phyloP scores from a whole-genome alignment of 2,329 filamentous ascomycete genomes.

The Paecilomyces sp. region DNA sequence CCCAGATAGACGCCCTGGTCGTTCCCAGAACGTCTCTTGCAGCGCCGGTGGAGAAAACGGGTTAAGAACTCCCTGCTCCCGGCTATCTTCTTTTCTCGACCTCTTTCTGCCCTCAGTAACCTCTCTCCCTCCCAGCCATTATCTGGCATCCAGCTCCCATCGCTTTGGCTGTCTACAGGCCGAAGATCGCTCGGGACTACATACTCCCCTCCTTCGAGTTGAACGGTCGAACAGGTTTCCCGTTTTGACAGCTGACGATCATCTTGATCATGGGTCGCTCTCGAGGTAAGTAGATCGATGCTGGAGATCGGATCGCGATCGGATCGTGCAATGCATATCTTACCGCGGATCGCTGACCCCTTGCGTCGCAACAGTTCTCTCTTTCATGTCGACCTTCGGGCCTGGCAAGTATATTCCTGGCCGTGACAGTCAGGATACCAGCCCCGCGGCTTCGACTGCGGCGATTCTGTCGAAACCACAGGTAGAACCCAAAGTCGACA shows the following conservation, averaged over 20 bases:
- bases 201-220: not conserved
- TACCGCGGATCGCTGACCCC: slow-evolving; percentile 25
- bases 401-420: slow-evolving; percentile 22
- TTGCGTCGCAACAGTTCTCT: slow-evolving; percentile 55
- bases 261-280: slow-evolving; percentile 27
- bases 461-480: not conserved
- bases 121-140: not conserved
- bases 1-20: not conserved
- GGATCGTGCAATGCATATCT: not conserved
- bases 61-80: not conserved
- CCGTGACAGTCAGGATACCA: not conserved
- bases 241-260: not conserved
- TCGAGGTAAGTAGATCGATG: slow-evolving; percentile 25
- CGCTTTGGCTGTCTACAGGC: not conserved
- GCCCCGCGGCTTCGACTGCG: not conserved
- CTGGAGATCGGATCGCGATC: slow-evolving; percentile 3
- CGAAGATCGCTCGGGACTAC: slow-evolving; percentile 1
- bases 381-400: slow-evolving; percentile 65
- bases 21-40: not conserved
- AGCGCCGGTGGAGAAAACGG: not conserved
- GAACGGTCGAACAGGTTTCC: not conserved
- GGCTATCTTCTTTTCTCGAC: not conserved
- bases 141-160: not conserved
- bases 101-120: not conserved
- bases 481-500: not conserved